phyloP scores from a whole-genome alignment of 345 rosid genomes.

The Populus nigra region DNA sequence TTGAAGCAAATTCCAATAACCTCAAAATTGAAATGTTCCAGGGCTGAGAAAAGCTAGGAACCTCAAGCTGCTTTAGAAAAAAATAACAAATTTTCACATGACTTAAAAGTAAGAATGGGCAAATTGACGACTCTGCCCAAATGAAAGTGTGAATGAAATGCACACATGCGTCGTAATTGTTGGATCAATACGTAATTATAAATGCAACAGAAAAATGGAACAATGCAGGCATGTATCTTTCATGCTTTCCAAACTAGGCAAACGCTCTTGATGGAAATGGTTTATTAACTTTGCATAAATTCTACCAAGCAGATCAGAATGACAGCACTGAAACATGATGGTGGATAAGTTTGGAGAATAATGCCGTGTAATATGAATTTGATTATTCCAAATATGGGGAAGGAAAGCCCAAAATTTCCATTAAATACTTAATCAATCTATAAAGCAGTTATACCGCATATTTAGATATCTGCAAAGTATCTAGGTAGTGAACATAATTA shows the following conservation, averaged over 20 bases:
- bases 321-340: not conserved
- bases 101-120: not conserved
- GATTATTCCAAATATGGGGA: not conserved
- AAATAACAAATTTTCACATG: not conserved
- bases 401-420: not conserved
- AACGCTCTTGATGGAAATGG: not conserved
- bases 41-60: not conserved
- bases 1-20: not conserved
- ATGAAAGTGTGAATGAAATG: not conserved
- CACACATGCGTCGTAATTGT: not conserved
- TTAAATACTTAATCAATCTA: not conserved
- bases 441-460: not conserved
- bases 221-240: not conserved
- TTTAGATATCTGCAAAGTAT: not conserved
- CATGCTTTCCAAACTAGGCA: not conserved
- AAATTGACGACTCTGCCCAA: not conserved
- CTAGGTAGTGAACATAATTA: not conserved
- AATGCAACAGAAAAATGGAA: not conserved
- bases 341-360: not conserved
- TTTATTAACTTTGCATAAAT: not conserved
- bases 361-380: not conserved
- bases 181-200: not conserved
- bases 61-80: not conserved
- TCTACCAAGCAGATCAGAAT: not conserved
- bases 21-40: not conserved